Conservation (phyloP, 2,329 filamentous ascomycete species). For the Arthroderma uncinatum region DNA sequence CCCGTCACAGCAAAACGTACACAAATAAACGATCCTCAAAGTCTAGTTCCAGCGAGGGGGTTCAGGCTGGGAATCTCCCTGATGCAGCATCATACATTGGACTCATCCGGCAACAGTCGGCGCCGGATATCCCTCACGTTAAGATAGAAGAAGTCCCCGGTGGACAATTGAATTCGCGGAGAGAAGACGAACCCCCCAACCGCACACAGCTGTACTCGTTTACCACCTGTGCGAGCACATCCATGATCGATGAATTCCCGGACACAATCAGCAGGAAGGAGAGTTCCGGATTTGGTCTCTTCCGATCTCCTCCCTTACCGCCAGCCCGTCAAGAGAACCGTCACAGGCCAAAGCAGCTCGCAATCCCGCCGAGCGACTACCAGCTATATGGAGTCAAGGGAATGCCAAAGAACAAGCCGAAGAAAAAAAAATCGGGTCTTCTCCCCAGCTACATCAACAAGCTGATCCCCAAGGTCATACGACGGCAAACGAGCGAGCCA, state of each 20-base stretch:
- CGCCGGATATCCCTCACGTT: not conserved
- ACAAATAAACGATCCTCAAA: not conserved
- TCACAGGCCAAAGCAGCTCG: constrained; percentile 14
- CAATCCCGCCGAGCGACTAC: constrained; percentile 22
- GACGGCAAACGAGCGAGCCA: not conserved
- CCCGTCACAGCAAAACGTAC: constrained; percentile 8
- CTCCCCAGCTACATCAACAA: not conserved
- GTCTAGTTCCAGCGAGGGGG: not conserved
- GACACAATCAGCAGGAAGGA: not conserved
- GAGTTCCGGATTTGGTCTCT: constrained; percentile 4
- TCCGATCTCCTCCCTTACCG: constrained; percentile 1
- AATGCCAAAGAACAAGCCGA: constrained; percentile 12
- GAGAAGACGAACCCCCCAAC: not conserved
- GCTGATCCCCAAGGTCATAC: constrained; percentile 2
- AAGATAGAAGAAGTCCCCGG: not conserved
- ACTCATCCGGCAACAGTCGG: not conserved
- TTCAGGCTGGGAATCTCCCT: not conserved
- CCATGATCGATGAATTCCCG: not conserved
- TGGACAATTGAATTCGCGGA: not conserved
- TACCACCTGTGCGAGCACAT: constrained; percentile 1
- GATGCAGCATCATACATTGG: not conserved
- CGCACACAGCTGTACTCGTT: constrained; percentile 12
- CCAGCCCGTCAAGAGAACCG: not conserved
- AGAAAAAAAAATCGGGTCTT: not conserved
- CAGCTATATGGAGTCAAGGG: constrained; percentile 21